Evolutionary conservation across 2,329 filamentous ascomycete species (phyloP).

Genomic region (Emergomyces orientalis): DNA sequence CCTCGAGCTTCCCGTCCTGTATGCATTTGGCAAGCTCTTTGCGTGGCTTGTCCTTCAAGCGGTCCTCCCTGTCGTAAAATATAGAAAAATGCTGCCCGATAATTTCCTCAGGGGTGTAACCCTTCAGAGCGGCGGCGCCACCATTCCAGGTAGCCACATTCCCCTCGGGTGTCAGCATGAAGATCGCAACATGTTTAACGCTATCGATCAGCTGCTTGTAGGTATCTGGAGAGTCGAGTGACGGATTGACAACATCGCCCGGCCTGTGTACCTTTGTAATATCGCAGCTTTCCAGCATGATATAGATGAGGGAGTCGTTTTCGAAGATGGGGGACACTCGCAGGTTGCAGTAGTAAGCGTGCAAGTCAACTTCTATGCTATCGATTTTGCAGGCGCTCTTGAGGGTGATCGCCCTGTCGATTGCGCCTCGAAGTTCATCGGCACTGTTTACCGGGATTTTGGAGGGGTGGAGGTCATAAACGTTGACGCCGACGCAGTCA

Average conservation of each 20-base stretch:
- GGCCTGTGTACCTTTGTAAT: slow-evolving; percentile 24
- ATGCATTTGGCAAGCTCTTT: slow-evolving; percentile 46
- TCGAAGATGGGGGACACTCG: slow-evolving; percentile 38
- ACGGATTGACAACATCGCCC: slow-evolving; percentile 26
- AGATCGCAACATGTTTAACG: slow-evolving; percentile 55
- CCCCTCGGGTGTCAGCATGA: slow-evolving; percentile 50
- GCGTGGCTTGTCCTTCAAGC: slow-evolving; percentile 41
- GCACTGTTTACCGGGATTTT: slow-evolving; percentile 29
- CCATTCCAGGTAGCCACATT: slow-evolving; percentile 50
- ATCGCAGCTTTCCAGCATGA: slow-evolving; percentile 37
- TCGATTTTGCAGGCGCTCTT: slow-evolving; percentile 29
- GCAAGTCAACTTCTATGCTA: slow-evolving; percentile 19
- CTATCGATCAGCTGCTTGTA: slow-evolving; percentile 55
- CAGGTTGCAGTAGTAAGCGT: slow-evolving; percentile 24
- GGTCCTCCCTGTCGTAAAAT: slow-evolving; percentile 48
- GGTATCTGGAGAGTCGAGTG: slow-evolving; percentile 43
- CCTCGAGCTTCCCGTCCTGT: slow-evolving; percentile 48
- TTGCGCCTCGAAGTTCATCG: slow-evolving; percentile 28
- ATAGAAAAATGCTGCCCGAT: slow-evolving; percentile 50
- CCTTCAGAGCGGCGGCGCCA: slow-evolving; percentile 48
- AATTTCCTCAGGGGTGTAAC: slow-evolving; percentile 47
- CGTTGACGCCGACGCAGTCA: slow-evolving; percentile 28
- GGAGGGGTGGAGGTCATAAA: slow-evolving; percentile 33
- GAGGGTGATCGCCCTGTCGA: slow-evolving; percentile 31
- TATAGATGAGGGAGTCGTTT: slow-evolving; percentile 30